Base-by-base conservation (phyloP, 1,139 yeast species). In the Kazachstania sp. region DNA sequence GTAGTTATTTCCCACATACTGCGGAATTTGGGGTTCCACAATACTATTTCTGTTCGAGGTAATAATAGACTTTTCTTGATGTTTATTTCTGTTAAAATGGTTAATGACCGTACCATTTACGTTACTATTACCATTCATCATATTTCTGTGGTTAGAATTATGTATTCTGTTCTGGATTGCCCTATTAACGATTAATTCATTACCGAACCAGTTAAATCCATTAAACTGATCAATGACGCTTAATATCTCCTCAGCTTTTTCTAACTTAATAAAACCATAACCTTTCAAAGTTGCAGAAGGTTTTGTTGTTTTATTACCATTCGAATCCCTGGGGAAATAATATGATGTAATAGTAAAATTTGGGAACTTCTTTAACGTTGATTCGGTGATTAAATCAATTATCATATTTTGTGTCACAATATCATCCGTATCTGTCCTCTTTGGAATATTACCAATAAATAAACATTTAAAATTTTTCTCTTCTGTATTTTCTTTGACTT, bases 251-350 rank as follows among this genome's bases (percentile, higher is more conserved):
- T 51, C 55, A 42, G 71, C 74, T 40, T 61, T 61, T 2, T 59
- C 48, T 50, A 66, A 73, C 51, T 73, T 74, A 40, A 75, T 67
- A 58, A 75, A 75, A 1, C 79, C 79, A 51, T 71, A 75, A 1
- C 76, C 73, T 52, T 68, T 72, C 39, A 60, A 49, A 20, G 54
- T 29, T 11, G 42, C 37, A 6, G 46, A n/a, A n/a, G n/a, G n/a
- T n/a, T 26, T 35, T 19, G 36, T 20, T 16, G 45, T n/a, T n/a
- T n/a, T n/a, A n/a, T n/a, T 41, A 12, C 49, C 35, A 30, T 46
- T 41, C 35, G 46, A 45, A 39, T 47, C 50, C 44, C 53, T 58
- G 4, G 66, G 66, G 45, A 63, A 61, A 48, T 61, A 62, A 34
- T 52, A 60, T 3, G 65, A 61, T 2, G 56, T 41, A 6, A 61